A percentile compares a stretch with the other conserved stretches of the same genome.
phyloP scores from a whole-genome alignment of 2,329 filamentous ascomycete species.

The Beauveria rudraprayagi region DNA sequence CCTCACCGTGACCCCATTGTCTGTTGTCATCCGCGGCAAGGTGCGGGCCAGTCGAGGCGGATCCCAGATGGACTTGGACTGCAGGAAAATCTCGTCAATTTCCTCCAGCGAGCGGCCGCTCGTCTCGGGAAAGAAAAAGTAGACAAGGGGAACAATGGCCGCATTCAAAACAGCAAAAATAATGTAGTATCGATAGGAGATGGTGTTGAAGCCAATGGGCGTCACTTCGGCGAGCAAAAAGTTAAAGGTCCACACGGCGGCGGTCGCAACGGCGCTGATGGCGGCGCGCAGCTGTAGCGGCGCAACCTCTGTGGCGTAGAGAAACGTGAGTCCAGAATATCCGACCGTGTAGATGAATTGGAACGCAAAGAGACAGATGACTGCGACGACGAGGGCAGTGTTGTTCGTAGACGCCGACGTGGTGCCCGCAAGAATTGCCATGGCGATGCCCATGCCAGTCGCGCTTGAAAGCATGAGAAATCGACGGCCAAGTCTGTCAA shows the following conservation, averaged over 20 bases:
- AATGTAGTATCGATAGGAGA: constrained; percentile 36
- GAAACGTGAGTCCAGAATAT: constrained; percentile 52
- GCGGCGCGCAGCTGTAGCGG: constrained; percentile 33
- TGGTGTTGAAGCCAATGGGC: constrained; percentile 52
- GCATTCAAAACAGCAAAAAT: constrained; percentile 36
- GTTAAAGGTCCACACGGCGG: constrained; percentile 16
- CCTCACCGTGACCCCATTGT: not conserved
- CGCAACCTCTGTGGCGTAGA: constrained; percentile 44
- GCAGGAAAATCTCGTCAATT: constrained; percentile 38
- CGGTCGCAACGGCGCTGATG: constrained; percentile 43
- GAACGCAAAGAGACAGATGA: constrained; percentile 51
- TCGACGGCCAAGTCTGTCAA: constrained; percentile 22
- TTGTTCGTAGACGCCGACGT: constrained; percentile 3
- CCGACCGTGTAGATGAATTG: constrained; percentile 58
- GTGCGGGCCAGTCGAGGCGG: constrained; percentile 6
- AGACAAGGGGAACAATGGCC: constrained; percentile 32
- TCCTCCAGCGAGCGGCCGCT: constrained; percentile 48
- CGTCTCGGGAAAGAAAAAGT: constrained; percentile 37
- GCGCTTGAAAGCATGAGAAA: constrained; percentile 11
- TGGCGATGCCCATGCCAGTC: constrained; percentile 7
- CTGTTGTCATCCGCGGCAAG: constrained; percentile 3
- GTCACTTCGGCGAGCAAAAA: constrained; percentile 50
- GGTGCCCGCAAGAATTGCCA: constrained; percentile 10
- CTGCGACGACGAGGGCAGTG: constrained; percentile 9
- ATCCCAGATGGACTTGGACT: constrained; percentile 12